A percentile compares a stretch with the other conserved stretches of the same genome.
phyloP scores from a whole-genome alignment of 352 stramenopile species.

The Blastocystis sp. region DNA sequence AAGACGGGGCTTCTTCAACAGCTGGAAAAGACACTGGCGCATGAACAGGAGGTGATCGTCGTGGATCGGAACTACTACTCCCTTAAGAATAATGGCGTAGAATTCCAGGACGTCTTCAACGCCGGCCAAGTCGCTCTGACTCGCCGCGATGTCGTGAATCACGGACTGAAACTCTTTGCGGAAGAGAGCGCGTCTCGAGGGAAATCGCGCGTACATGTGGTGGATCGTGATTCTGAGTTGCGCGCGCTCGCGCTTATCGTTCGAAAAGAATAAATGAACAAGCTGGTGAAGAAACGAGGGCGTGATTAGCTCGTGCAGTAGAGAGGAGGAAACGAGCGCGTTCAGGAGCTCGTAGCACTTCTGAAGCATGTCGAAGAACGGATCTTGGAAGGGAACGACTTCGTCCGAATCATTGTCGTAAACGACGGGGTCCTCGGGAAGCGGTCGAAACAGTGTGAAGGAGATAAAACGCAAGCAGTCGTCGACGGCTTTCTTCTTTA shows the following conservation, averaged over 20 bases:
- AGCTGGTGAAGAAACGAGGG: neutral
- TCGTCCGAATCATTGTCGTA: neutral
- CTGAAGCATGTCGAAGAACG: neutral
- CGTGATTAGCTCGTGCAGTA: neutral
- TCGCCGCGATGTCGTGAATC: neutral
- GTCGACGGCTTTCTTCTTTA: neutral
- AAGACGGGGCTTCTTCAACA: slow-evolving; percentile 19
- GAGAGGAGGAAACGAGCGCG: neutral
- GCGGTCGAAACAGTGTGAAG: slow-evolving; percentile 4
- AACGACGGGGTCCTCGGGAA: neutral
- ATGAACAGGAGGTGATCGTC: slow-evolving; percentile 28
- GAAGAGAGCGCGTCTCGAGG: neutral
- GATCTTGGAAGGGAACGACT: slow-evolving; percentile 4
- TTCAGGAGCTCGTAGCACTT: neutral
- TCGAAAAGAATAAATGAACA: neutral
- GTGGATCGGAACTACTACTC: slow-evolving; percentile 11
- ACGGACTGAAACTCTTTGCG: neutral
- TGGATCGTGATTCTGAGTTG: neutral
- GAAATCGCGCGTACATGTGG: slow-evolving; percentile 4
- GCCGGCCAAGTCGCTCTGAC: neutral
- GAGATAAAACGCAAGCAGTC: slow-evolving; percentile 41
- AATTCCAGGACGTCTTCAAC: slow-evolving; percentile 24
- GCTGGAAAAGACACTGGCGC: neutral
- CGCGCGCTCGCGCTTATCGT: neutral
- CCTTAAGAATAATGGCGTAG: slow-evolving; percentile 35